Evolutionary conservation across 2,329 filamentous ascomycete genomes (phyloP), one percentile per base, ranked within the genome.

Genomic region (Capronia coronata): DNA sequence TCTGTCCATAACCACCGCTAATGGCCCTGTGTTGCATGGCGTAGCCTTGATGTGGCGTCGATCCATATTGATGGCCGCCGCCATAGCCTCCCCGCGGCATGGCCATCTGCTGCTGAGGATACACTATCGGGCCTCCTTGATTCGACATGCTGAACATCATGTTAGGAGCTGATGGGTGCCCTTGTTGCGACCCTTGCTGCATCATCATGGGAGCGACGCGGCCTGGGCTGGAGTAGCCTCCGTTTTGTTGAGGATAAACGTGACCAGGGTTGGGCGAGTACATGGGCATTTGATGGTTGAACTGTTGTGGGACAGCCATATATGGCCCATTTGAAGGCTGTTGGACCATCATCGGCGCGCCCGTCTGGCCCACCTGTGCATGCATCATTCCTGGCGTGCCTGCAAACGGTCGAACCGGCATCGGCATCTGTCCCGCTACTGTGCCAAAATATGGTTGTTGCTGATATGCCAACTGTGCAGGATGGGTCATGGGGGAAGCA

Each of bases 111-210:
- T 86, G 85, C 59, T 85, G 85, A 25, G 80, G 79, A 51, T 56
- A 59, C 16, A 39, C 75, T 74, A 67, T 84, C 89, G 51, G 52
- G 46, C 81, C 79, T 30, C 85, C 84, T 64, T 88, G 86, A 62
- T 82, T 84, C 29, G 52, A 54, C 13, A 52, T 46, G 41, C 55
- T 52, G 41, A 54, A 61, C 56, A 61, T 61, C 57, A 61, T 60
- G 63, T 84, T 87, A 63, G 84, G 84, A 46, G 75, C 82, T 37
- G 84, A 84, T 61, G 83, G 74, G 64, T 94, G 88, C 34, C 90
- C 89, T 66, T 94, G 90, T 63, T 96, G 91, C 22, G 90, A 96
- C 48, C 87, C 87, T 70, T 95, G 88, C 59, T 90, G 90, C 62
- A 84, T 86, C 91, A 97, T 97, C 83, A 94, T 88, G 1, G 87